Evolutionary conservation across 164 flowering plant genomes (phyloP).

Genomic region (Aristolochia contorta): DNA sequence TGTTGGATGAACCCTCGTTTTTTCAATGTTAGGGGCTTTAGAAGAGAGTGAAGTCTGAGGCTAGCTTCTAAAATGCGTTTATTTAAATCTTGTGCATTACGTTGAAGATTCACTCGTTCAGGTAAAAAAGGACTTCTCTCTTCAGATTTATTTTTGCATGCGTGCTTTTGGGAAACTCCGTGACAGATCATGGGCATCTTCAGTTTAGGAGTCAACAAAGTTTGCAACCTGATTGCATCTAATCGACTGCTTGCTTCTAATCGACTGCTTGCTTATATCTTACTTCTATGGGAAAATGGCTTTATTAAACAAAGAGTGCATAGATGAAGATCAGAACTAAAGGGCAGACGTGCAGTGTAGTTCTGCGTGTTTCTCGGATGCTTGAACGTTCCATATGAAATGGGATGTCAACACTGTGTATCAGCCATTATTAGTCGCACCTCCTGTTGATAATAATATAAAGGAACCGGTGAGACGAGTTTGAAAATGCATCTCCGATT

Average conservation of each 20-base stretch:
- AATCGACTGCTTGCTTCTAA: not conserved
- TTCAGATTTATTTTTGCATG: not conserved
- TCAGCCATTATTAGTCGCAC: not conserved
- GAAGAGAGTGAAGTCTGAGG: constrained; percentile 5
- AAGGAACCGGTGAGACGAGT: not conserved
- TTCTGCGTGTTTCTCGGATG: constrained; percentile 18
- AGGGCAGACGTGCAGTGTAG: constrained; percentile 25
- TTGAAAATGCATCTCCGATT: no score
- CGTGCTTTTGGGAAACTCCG: not conserved
- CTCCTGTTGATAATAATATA: not conserved
- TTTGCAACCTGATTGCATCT: no score
- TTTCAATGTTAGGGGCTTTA: constrained; percentile 19
- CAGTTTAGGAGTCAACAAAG: no score
- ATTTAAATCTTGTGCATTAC: constrained; percentile 21
- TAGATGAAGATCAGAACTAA: constrained; percentile 22
- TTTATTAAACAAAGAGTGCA: constrained; percentile 25
- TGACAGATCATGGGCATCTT: no score
- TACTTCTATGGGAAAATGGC: constrained; percentile 12
- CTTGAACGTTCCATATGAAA: constrained; percentile 10
- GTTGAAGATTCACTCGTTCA: constrained; percentile 23
- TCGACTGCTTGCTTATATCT: not conserved
- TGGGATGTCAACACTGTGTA: constrained; percentile 12
- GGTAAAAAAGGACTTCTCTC: constrained; percentile 11
- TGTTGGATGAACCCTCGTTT: not conserved
- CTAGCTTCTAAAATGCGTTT: constrained; percentile 10